Conservation (phyloP, 1,284 basidiomycete species). For the Cutaneotrichosporon sp. region DNA sequence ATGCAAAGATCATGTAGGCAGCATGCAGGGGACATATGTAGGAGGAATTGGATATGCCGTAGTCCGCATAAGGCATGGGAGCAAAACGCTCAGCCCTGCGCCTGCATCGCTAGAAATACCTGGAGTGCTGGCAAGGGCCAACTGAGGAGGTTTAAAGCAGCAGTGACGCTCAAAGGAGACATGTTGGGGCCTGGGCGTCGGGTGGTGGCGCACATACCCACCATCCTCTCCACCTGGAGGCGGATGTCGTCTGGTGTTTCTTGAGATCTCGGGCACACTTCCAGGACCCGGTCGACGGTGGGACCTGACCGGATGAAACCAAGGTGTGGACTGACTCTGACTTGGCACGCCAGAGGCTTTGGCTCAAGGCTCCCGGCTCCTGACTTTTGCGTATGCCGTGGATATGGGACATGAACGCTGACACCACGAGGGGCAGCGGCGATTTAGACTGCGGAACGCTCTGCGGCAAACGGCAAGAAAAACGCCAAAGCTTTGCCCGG, state of each 20-base stretch:
- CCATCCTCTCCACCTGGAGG: neutral
- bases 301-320: slow-evolving; percentile 2
- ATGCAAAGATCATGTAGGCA: neutral
- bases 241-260: neutral
- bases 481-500: neutral
- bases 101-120: no score
- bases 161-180: neutral
- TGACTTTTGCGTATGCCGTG: neutral
- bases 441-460: no score
- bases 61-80: no score
- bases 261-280: neutral
- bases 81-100: no score
- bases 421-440: no score
- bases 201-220: neutral
- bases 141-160: neutral
- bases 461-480: neutral
- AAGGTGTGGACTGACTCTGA: neutral
- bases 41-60: no score
- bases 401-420: neutral
- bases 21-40: no score
- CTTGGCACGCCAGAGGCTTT: neutral
- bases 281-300: neutral
- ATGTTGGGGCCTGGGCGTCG: neutral
- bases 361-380: neutral
- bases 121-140: neutral